phyloP scores from a whole-genome alignment of 345 rosid species.

The Syzygium aromaticum region DNA sequence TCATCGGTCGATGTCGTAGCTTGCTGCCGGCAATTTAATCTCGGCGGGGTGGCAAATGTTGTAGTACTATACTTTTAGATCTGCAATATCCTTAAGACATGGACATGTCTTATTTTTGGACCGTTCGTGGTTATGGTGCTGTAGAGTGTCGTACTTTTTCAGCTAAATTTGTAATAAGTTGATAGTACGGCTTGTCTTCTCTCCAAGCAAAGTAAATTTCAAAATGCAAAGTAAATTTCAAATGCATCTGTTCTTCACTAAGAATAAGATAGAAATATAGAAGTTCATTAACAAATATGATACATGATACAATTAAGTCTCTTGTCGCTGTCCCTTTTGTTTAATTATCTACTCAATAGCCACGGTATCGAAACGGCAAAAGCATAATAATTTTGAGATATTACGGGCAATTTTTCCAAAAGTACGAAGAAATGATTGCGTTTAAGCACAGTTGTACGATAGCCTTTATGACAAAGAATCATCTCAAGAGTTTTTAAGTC shows the following conservation, averaged over 20 bases:
- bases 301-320: not conserved
- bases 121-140: not conserved
- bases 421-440: not conserved
- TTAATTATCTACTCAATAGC: not conserved
- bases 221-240: not conserved
- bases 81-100: not conserved
- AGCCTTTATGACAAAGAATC: not conserved
- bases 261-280: not conserved
- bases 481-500: not conserved
- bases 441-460: not conserved
- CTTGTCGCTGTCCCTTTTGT: not conserved
- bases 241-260: not conserved
- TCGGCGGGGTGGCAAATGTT: not conserved
- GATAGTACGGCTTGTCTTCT: not conserved
- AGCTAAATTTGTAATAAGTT: not conserved
- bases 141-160: not conserved
- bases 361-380: not conserved
- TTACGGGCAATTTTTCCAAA: no score
- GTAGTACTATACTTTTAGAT: not conserved
- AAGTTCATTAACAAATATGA: no score
- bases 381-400: no score
- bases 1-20: not conserved
- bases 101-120: not conserved
- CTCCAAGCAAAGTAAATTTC: not conserved
- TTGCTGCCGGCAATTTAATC: not conserved